Evolutionary conservation across 2,329 filamentous ascomycete genomes (phyloP), one percentile per base, ranked within the genome.

Genomic region (Cercospora beticola): DNA sequence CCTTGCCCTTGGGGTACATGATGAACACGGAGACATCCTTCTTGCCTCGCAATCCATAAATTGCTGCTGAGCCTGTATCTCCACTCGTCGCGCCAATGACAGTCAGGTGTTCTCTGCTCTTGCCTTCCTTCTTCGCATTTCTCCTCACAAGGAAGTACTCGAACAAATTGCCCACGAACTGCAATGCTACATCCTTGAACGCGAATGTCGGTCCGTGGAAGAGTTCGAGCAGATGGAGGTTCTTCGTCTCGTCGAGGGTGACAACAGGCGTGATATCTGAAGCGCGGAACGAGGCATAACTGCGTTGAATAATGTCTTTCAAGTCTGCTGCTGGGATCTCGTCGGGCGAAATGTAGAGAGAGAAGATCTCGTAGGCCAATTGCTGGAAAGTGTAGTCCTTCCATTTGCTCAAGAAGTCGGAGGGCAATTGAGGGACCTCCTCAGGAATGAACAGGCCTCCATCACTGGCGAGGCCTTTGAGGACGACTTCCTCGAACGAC

Each of bases 1-100:
- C 91, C 73, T 93, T 91, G 70, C 93, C 94, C 80, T 95, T 92
- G 28, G 95, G 95, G 80, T 94, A 91, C 76, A 98, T 86, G 78
- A 99, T 98, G 83, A 97, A 95, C 64, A 98, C 92, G 0, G 93
- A 96, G 16, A 97, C 92, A 85, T 99, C 95, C 82, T 97, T 94
- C 88, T 98, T 98, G 65, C 94, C 93, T 62, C 94, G 85, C 65
- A 99, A 86, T 66, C 95, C 95, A 78, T 98, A 97, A 75, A 99
- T 98, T 73, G 95, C 95, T 10, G 94, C 94, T 30, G 93, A 97
- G 26, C 94, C 94, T 30, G 94, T 98, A 65, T 93, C 92, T 71
- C 93, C 93, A 76, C 90, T 93, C 16, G 93, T 97, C 31, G 92
- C 93, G 21, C 92, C 93, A 66, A 97, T 89, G 3, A 97, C 92